Evolutionary conservation across 805 yeast species (phyloP).

Genomic region (Saccharomycopsis capsularis): DNA sequence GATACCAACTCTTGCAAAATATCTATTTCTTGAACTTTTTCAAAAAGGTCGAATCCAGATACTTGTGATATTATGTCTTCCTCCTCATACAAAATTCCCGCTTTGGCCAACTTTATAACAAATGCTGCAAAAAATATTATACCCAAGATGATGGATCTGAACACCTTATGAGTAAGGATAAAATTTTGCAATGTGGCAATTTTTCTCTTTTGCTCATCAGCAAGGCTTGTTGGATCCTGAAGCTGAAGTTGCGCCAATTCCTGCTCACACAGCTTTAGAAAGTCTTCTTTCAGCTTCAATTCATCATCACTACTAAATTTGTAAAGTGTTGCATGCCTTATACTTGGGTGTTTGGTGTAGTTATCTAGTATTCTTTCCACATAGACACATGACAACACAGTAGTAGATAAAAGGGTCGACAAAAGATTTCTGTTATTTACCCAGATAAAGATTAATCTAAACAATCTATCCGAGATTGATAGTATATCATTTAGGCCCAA

Average conservation of each 20-base stretch:
- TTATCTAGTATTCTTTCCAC: conserved; percentile 51
- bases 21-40: neutral
- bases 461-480: conserved; percentile 46
- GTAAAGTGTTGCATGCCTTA: conserved; percentile 16
- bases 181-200: conserved; percentile 50
- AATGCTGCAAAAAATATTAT: conserved; percentile 47
- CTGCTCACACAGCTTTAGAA: neutral
- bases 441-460: conserved; percentile 63
- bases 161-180: conserved; percentile 41
- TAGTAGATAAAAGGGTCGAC: conserved; percentile 69
- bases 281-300: neutral
- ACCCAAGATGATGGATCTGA: conserved; percentile 46
- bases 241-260: neutral
- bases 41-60: conserved; percentile 45
- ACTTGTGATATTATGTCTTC: conserved; percentile 65
- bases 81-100: conserved; percentile 63
- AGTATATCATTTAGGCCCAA: conserved; percentile 34
- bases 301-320: conserved; percentile 1
- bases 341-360: conserved; percentile 27
- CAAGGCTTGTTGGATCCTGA: conserved; percentile 5
- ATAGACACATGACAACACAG: conserved; percentile 68
- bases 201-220: conserved; percentile 42
- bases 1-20: conserved; percentile 8
- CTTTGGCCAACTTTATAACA: conserved; percentile 38
- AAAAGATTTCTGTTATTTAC: conserved; percentile 57